phyloP scores from a whole-genome alignment of 2,329 filamentous ascomycete genomes.

The Penicillium brasilianum region DNA sequence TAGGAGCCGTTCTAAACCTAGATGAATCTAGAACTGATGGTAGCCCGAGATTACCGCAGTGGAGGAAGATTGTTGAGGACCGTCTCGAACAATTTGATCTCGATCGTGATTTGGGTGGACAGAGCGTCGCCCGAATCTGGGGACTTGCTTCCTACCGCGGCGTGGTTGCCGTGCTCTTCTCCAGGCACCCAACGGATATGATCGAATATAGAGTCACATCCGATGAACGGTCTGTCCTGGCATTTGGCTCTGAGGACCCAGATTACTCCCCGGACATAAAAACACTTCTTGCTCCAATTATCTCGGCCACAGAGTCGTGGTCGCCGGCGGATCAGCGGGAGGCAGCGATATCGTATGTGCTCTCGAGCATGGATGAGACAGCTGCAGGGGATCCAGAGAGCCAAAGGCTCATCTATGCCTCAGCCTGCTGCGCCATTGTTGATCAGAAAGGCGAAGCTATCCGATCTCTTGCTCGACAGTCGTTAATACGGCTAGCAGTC shows the following conservation, averaged over 20 bases:
- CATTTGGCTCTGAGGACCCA: conserved; percentile 38
- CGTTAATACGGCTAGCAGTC: conserved; percentile 35
- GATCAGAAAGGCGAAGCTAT: conserved; percentile 32
- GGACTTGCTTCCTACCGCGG: conserved; percentile 58
- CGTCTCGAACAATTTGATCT: conserved; percentile 54
- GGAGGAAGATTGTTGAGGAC: conserved; percentile 39
- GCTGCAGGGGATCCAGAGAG: conserved; percentile 28
- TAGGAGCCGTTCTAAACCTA: conserved; percentile 28
- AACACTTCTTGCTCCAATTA: conserved; percentile 16
- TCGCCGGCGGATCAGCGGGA: conserved; percentile 27
- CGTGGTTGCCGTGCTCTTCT: conserved; percentile 55
- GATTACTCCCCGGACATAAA: conserved; percentile 19
- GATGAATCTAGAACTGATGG: conserved; percentile 11
- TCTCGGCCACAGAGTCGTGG: conserved; percentile 23
- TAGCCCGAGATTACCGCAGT: conserved; percentile 26
- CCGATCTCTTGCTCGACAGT: conserved; percentile 30
- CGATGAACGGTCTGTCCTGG: conserved; percentile 50
- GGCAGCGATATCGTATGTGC: conserved; percentile 36
- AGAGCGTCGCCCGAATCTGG: conserved; percentile 58
- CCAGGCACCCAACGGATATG: conserved; percentile 62
- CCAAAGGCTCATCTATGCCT: conserved; percentile 43
- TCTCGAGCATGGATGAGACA: conserved; percentile 26
- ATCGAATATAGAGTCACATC: conserved; percentile 60
- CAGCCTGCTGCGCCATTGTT: conserved; percentile 43
- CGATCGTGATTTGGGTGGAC: conserved; percentile 56